Percentiles rank a stretch among this genome's conserved stretches.
Conservation (phyloP, 179 eudicot species). For the Silene noctiflora region DNA sequence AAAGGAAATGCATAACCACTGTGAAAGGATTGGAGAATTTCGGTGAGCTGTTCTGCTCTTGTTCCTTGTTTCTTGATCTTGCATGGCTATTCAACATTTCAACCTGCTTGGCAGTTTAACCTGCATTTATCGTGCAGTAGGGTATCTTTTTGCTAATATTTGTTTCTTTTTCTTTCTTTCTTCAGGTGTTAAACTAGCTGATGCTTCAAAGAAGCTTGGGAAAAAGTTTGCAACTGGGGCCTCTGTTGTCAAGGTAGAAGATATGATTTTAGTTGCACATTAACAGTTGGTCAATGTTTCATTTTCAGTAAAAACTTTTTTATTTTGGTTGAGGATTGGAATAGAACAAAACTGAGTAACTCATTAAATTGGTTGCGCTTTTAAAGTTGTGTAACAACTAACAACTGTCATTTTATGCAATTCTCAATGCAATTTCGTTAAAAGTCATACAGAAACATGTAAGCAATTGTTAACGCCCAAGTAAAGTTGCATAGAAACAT, state of each 20-base stretch:
- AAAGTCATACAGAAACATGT: too few relatives aligned
- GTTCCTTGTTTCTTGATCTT: slow-evolving; percentile 4
- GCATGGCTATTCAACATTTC: neutral
- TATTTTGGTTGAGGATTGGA: too few relatives aligned
- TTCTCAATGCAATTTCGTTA: too few relatives aligned
- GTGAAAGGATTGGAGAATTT: slow-evolving; percentile 90
- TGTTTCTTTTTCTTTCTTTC: neutral
- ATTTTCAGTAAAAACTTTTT: too few relatives aligned
- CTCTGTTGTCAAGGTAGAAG: slow-evolving; percentile 82
- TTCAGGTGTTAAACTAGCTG: slow-evolving; percentile 80
- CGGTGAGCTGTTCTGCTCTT: slow-evolving; percentile 44
- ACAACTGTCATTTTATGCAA: too few relatives aligned
- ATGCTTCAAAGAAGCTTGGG: slow-evolving; percentile 99
- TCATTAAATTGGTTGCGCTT: neutral
- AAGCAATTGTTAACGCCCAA: too few relatives aligned
- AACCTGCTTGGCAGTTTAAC: neutral
- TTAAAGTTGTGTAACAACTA: neutral
- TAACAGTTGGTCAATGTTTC: neutral
- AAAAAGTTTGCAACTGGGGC: slow-evolving; percentile 99
- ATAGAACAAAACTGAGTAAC: neutral
- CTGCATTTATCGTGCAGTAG: too few relatives aligned
- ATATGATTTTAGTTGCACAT: neutral
- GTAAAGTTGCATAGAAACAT: too few relatives aligned
- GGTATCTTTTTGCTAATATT: neutral
- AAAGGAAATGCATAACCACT: slow-evolving; percentile 87